Conservation (phyloP, 2,329 filamentous ascomycete genomes). For the Apiospora aurea region DNA sequence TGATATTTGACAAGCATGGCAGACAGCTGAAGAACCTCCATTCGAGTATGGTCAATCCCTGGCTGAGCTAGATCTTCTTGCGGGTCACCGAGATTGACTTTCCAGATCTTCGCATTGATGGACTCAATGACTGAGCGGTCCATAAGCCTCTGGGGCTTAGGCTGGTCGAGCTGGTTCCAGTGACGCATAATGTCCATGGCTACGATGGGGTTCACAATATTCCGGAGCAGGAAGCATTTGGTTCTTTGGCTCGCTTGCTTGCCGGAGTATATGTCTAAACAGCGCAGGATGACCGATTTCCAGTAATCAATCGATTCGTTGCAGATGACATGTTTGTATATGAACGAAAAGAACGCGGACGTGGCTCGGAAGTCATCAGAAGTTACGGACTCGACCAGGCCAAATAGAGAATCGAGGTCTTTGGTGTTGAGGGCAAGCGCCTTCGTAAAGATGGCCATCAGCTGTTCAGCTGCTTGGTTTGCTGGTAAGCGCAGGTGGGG, state of each 20-base stretch:
- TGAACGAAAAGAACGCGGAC: constrained; percentile 78
- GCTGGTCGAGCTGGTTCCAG: constrained; percentile 66
- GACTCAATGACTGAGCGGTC: constrained; percentile 88
- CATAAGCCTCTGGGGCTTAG: constrained; percentile 74
- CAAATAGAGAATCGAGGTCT: constrained; percentile 84
- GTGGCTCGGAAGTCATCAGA: constrained; percentile 81
- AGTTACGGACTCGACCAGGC: constrained; percentile 83
- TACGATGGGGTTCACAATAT: constrained; percentile 94
- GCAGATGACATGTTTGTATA: constrained; percentile 85
- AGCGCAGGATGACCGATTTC: constrained; percentile 81
- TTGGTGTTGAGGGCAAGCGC: constrained; percentile 77
- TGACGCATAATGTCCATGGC: constrained; percentile 94
- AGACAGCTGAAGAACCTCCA: constrained; percentile 94
- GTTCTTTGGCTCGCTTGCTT: constrained; percentile 83
- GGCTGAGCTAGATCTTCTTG: constrained; percentile 84
- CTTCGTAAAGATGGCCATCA: constrained; percentile 84
- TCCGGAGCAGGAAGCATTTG: constrained; percentile 90
- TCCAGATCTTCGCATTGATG: constrained; percentile 94
- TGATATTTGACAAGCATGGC: constrained; percentile 97
- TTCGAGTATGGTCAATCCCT: constrained; percentile 92
- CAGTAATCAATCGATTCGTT: constrained; percentile 87
- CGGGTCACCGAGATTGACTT: constrained; percentile 81
- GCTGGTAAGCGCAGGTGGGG: constrained; percentile 80
- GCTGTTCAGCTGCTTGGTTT: constrained; percentile 86
- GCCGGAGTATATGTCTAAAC: constrained; percentile 85